A percentile compares a stretch with the other conserved stretches of the same genome.
These are phyloP conservation scores for Sarocladiaceae sp. DNA, from an alignment of 2,329 filamentous ascomycete species.

Conservation along the genomic window DNA sequence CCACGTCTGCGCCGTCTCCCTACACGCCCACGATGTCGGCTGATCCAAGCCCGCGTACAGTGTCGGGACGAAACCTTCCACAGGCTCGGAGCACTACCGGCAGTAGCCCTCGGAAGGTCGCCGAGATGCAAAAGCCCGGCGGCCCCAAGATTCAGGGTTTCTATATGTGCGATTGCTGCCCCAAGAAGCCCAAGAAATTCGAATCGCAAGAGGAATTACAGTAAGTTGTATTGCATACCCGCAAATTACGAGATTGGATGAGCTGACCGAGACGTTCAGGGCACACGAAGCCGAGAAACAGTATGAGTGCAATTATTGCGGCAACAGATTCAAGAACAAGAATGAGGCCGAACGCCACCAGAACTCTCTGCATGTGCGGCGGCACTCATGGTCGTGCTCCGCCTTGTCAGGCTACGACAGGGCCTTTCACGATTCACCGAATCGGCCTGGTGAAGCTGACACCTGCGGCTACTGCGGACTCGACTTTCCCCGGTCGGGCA, in stretches of 20 bases:
- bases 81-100: conserved; percentile 45
- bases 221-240: conserved; percentile 52
- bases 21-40: conserved; percentile 45
- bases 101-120: conserved; percentile 47
- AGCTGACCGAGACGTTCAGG: conserved; percentile 38
- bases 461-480: conserved; percentile 94
- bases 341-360: conserved; percentile 96
- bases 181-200: conserved; percentile 96
- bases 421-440: conserved; percentile 80
- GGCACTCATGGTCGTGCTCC: conserved; percentile 96
- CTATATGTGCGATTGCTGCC: conserved; percentile 84
- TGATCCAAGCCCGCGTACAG: conserved; percentile 43
- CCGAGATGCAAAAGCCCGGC: conserved; percentile 43
- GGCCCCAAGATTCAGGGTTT: conserved; percentile 47
- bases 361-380: conserved; percentile 87
- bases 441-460: conserved; percentile 64
- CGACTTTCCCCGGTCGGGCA: conserved; percentile 64
- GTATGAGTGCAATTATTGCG: conserved; percentile 88
- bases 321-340: conserved; percentile 97
- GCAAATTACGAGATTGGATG: too few relatives aligned
- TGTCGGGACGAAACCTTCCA: conserved; percentile 29
- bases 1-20: conserved; percentile 44
- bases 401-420: conserved; percentile 73
- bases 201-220: conserved; percentile 77
- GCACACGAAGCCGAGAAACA: conserved; percentile 92